A percentile compares a stretch with the other conserved stretches of the same genome.
Evolutionary conservation across 164 flowering plant species (phyloP).

Genomic region (Annona cherimola): DNA sequence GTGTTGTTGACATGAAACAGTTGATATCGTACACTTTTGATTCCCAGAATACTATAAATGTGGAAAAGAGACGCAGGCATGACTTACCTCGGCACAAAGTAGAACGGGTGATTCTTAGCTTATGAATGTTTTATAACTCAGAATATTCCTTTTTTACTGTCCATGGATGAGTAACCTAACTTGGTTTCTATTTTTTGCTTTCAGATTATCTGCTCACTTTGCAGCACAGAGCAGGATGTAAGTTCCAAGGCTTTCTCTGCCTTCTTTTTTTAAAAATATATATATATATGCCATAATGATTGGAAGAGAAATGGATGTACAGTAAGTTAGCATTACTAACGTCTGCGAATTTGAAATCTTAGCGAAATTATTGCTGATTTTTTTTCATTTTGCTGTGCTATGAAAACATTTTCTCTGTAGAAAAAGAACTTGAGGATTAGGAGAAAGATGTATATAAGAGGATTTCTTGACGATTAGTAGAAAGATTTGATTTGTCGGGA

Average conservation of each 20-base stretch:
- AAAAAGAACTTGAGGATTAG: no score
- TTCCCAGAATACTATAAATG: conserved; percentile 57
- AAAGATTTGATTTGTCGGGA: no score
- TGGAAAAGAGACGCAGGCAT: conserved; percentile 56
- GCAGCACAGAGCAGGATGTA: conserved; percentile 88
- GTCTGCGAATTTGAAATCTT: no score
- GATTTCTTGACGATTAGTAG: no score
- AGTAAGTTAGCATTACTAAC: no score
- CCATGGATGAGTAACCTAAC: neutral
- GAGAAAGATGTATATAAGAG: no score
- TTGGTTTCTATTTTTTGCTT: conserved; percentile 1
- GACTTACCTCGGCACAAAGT: conserved; percentile 83
- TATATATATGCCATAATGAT: neutral
- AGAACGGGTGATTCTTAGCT: conserved; percentile 38
- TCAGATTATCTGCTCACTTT: conserved; percentile 85
- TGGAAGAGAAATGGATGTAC: no score
- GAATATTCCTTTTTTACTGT: neutral
- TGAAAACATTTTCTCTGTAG: no score
- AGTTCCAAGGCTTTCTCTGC: conserved; percentile 8
- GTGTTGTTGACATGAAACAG: no score
- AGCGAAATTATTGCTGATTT: no score
- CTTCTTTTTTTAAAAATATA: neutral
- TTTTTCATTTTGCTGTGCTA: no score
- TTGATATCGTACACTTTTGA: neutral
- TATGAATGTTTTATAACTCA: neutral